Evolutionary conservation across 441 rosid species (phyloP), one percentile per base, ranked within the genome.

Genomic region (Raphanus hybrid): DNA sequence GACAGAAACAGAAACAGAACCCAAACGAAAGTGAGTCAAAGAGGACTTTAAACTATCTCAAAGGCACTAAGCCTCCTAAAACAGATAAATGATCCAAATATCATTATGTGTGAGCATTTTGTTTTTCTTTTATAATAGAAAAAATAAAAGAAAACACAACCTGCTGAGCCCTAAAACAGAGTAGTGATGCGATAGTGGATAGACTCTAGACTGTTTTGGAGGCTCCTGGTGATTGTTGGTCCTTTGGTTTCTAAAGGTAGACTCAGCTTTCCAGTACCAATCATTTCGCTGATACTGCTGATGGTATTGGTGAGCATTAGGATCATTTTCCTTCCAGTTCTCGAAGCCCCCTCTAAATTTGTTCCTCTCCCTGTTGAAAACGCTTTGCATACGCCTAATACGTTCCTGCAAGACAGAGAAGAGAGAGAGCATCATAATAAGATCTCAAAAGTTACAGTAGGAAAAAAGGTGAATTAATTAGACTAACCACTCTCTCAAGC

Each of bases 371-470:
- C 97, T 86, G 79, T 96, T 93, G 79, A 95, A 96, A 74, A 91
- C 97, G 69, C 92, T 92, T 82, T 93, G 98, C 99, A 93, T 96
- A 8, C 94, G 98, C 81, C 92, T 90, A 75, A 96, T 92, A 57
- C 99, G 92, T 82, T 96, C 98, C 98, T 95, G 78, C 5, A 82
- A 80, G 37, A 69, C 20, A 5, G 16, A 48, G 54, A 41, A 5
- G 16, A 48, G 54, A 41, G 48, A 41, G 48, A 41, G 48, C 12
- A 41, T 41, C 48, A 41, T 5, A 29, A 41, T 5, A 29, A 29
- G 34, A 29, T 29, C 34, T 29, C 34, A 29, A 29, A 23, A 29
- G 52, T 45, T 45, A 1, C 52, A 45, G 52, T 45, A 45, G 14
- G 52, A 45, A 45, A 45, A 29, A 45, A 11, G 52, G 14, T 12